Conservation (phyloP, 305 asterid genomes). For the Fraxinus paxiana region DNA sequence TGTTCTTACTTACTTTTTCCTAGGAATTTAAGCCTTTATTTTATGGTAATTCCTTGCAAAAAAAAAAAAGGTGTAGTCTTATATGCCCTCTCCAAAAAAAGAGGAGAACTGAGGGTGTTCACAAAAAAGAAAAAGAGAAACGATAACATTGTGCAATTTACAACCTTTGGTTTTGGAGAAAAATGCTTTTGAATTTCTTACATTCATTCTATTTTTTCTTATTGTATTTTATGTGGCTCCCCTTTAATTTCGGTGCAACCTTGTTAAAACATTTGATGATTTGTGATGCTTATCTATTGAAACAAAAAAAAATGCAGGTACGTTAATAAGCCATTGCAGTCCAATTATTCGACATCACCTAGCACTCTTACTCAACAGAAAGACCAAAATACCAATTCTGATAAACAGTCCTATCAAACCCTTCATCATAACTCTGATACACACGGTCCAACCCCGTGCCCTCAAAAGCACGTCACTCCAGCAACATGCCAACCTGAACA, state of each 20-base stretch:
- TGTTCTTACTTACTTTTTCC: neutral
- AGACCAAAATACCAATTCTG: conserved; percentile 33
- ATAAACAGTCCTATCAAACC: conserved; percentile 34
- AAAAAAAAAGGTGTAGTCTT: neutral
- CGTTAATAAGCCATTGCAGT: conserved; percentile 38
- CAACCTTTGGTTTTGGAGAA: neutral
- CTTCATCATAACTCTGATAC: conserved; percentile 29
- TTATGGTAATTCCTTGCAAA: neutral
- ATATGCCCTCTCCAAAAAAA: neutral
- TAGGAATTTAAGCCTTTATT: neutral
- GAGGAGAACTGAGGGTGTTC: neutral
- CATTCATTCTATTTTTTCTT: neutral
- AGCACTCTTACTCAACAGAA: conserved; percentile 41
- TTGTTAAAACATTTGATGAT: conserved; percentile 5
- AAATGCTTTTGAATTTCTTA: neutral
- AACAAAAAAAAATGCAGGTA: conserved; percentile 50
- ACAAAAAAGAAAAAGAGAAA: neutral
- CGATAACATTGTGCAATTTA: neutral
- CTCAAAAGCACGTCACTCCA: conserved; percentile 15
- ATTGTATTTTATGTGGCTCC: neutral
- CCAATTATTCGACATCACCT: conserved; percentile 35
- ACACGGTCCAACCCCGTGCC: conserved; percentile 14
- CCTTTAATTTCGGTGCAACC: neutral
- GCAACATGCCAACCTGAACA: conserved; percentile 28
- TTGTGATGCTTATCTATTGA: conserved; percentile 15